Conservation (phyloP, 805 yeast genomes). For the Debaryomyces hansenii region DNA sequence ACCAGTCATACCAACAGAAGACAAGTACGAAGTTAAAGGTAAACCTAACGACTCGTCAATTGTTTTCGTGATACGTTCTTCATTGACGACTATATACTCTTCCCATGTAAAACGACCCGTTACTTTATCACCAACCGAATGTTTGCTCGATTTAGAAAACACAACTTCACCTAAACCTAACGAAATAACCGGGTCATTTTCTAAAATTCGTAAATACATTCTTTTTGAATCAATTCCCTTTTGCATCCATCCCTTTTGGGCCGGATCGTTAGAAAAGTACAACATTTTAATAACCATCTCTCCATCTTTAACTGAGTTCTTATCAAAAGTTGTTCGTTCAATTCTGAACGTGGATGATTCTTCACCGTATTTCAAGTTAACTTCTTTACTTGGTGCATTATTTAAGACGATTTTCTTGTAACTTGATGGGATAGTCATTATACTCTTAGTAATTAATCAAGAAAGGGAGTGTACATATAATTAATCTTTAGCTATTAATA, state of each 20-base stretch:
- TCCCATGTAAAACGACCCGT: constrained; percentile 46
- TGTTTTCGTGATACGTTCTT: constrained; percentile 23
- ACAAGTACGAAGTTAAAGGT: constrained; percentile 47
- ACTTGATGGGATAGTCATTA: constrained; percentile 12
- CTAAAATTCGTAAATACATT: constrained; percentile 32
- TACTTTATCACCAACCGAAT: constrained; percentile 45
- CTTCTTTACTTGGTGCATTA: constrained; percentile 18
- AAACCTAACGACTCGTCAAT: constrained; percentile 21
- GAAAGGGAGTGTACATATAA: too few species aligned
- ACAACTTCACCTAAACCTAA: constrained; percentile 51
- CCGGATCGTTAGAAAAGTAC: constrained; percentile 59
- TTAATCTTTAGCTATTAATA: too few species aligned
- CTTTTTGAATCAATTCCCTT: constrained; percentile 29
- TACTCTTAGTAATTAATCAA: too few species aligned
- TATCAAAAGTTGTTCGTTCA: constrained; percentile 6
- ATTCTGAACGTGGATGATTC: constrained; percentile 26
- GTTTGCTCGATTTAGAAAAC: constrained; percentile 43
- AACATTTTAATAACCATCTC: constrained; percentile 46
- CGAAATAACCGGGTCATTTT: constrained; percentile 46
- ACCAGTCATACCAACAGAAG: constrained; percentile 56
- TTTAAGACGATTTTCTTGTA: constrained; percentile 20
- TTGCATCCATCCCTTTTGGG: constrained; percentile 60
- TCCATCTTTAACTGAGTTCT: constrained; percentile 27
- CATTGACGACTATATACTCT: constrained; percentile 40
- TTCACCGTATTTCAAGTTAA: constrained; percentile 20